Percentiles rank a stretch among this genome's conserved stretches.
Evolutionary conservation across 2,329 filamentous ascomycete species (phyloP).

Genomic region (Arthrobotrys conoides): DNA sequence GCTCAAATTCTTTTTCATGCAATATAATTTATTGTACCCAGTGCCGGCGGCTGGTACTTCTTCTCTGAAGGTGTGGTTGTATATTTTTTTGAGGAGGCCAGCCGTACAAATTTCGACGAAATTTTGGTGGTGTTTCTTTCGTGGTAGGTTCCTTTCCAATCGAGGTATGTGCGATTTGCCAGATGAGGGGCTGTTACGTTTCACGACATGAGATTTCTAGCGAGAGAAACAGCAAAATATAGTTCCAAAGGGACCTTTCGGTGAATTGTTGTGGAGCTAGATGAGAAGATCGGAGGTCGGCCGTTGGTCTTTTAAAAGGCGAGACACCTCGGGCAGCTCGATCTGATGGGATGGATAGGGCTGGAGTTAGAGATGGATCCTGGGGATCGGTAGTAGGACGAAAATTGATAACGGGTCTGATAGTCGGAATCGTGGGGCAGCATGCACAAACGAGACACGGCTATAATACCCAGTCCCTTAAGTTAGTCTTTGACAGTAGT

Average conservation of each 20-base stretch:
- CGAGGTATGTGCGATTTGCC: constrained; percentile 25
- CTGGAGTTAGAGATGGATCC: constrained; percentile 45
- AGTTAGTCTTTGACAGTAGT: constrained; percentile 46
- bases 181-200: constrained; percentile 60
- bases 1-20: constrained; percentile 15
- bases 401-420: constrained; percentile 48
- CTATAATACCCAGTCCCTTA: constrained; percentile 43
- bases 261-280: constrained; percentile 22
- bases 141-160: constrained; percentile 6
- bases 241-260: neutral
- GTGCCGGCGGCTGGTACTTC: constrained; percentile 21
- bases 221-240: constrained; percentile 33
- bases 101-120: constrained; percentile 23
- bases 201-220: constrained; percentile 46
- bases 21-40: constrained; percentile 25
- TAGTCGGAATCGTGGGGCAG: constrained; percentile 53
- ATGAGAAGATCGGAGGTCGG: constrained; percentile 20
- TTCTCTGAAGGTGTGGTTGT: constrained; percentile 35
- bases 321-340: constrained; percentile 39
- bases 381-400: constrained; percentile 35
- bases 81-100: constrained; percentile 11
- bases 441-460: constrained; percentile 49
- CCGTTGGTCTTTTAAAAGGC: constrained; percentile 12
- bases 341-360: constrained; percentile 37
- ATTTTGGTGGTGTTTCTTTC: neutral